Base-by-base conservation (phyloP, 2,329 filamentous ascomycete genomes). In the Fusarium tanahbumbuense region DNA sequence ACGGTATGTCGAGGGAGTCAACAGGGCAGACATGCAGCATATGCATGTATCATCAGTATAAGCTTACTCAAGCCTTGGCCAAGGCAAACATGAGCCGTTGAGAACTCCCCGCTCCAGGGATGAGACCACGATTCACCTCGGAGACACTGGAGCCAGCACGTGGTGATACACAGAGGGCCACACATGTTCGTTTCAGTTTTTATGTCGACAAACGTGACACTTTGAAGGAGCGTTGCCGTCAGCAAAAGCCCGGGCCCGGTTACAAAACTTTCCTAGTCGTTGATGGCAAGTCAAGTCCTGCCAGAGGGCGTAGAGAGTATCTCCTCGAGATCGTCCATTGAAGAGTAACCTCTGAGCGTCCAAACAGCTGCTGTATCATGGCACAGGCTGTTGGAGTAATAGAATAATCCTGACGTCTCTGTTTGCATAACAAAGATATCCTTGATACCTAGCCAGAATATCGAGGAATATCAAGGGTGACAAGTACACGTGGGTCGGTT, bases 191-290 rank as follows among this genome's bases (percentile, higher is more conserved):
- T 60, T 56, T 52, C 18, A 61, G 37, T 12, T 53, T 18, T 13
- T 11, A 13, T 40, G 22, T 8, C n/a, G 12, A 25, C 13, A 16
- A 4, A 23, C 12, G 15, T 28, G 11, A 8, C 7, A 27, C 4
- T 41, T 48, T 9, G 25, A n/a, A 32, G 40, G 32, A 9, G 22
- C 13, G 27, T 71, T 72, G 83, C 80, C 62, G 80, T 80, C 23
- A 85, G 75, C 3, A 81, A 82, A 53, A 85, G 73, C 64, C 85
- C 83, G 16, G 63, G 84, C 3, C 83, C 83, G 7, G 83, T 82
- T 42, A 83, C 82, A 25, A 85, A 77, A 80, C 83, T 49, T 42
- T 34, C 22, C 16, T 20, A 18, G 13, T 11, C 13, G 18, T 20
- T 9, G 13, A n/a, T 27, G 23, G 20, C 34, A 37, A 18, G 16